Evolutionary conservation across 106 monocot species (phyloP), one percentile per base, ranked within the genome.

Genomic region (Dendrobium officinale): DNA sequence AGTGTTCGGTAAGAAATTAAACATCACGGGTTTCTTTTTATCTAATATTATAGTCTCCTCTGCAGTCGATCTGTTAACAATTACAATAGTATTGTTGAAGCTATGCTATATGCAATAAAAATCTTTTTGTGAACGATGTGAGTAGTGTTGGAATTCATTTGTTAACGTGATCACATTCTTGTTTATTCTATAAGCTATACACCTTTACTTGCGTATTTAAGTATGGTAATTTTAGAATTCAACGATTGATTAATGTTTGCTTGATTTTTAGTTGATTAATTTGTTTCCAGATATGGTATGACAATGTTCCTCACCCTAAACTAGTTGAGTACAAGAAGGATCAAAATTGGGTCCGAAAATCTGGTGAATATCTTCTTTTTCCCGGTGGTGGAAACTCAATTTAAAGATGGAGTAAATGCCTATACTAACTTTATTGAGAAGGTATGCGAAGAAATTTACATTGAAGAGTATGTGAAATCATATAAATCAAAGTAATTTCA

Each of bases 381-480:
- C 97, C 97, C 27, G 97, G 94, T 9, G 97, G 97, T 64, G 94
- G 94, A 44, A 44, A 97, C 96, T 83, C 96, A 97, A 78, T 94
- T 97, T 86, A 97, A 94, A 85, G 78, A 85, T n/a, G 97, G 94
- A 66, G 92, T 98, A 5, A 64, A 79, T 37, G 84, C 74, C 67
- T 98, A 98, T 77, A 89, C 89, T 78, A 61, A 87, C 29, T 98
- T 98, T 85, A 92, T 98, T 79, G 86, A 94, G 80, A 15, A 91
- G 97, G 97, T 94, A 86, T 66, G 54, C 8, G 3, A 33, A 70
- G 29, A 70, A 70, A 70, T 29, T 70, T 15, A 16, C 11, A 37
- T 70, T 0, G 70, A 29, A 70, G 26, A 68, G 68, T 33, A 6
- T 68, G 26, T 29, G 8, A 68, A 11, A 68, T 9, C 6, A 68